Evolutionary conservation across 2,329 filamentous ascomycete species (phyloP).

Genomic region (Colletotrichum horii): DNA sequence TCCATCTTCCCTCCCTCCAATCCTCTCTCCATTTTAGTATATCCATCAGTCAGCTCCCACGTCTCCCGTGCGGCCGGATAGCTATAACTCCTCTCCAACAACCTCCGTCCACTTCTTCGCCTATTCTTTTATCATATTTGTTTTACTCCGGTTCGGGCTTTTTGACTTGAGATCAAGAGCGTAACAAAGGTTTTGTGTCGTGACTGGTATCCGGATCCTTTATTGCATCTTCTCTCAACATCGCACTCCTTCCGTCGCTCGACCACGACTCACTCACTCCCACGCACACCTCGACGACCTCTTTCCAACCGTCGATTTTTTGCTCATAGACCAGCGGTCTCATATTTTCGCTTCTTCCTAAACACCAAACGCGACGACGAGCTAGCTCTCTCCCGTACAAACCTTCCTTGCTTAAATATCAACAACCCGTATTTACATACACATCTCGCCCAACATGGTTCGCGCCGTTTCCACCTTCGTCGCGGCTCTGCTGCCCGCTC

Average conservation of each 20-base stretch:
- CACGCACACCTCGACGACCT: conserved; percentile 10
- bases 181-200: conserved; percentile 17
- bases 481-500: conserved; percentile 25
- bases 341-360: conserved; percentile 16
- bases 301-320: conserved; percentile 3
- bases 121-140: conserved; percentile 16
- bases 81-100: not conserved
- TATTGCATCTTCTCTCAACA: conserved; percentile 2
- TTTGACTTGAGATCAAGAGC: not conserved
- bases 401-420: conserved; percentile 8
- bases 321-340: conserved; percentile 19
- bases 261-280: conserved; percentile 9
- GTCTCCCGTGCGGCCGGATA: conserved; percentile 7
- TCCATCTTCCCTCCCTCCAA: not conserved
- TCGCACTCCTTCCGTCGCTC: conserved; percentile 5
- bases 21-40: not conserved
- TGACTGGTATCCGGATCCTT: conserved; percentile 20
- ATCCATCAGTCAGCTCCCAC: not conserved
- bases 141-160: conserved; percentile 11
- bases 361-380: conserved; percentile 14
- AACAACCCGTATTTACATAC: not conserved
- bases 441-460: conserved; percentile 26
- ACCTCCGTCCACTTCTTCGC: conserved; percentile 7
- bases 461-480: conserved; percentile 23
- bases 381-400: conserved; percentile 20